Conservation (phyloP, 345 rosid species). For the Citrus sinensis region DNA sequence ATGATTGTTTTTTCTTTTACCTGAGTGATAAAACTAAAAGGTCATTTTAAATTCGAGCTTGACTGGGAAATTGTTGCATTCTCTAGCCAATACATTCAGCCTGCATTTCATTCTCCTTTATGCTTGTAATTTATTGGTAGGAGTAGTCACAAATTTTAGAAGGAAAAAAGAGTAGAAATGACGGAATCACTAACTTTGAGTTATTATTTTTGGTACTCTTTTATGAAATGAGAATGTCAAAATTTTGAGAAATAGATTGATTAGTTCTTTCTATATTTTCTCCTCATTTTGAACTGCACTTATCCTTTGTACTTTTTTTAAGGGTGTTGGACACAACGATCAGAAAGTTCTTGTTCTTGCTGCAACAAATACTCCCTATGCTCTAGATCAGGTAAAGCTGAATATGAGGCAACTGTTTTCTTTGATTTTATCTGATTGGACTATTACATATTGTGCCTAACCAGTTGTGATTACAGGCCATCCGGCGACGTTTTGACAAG, state of each 20-base stretch:
- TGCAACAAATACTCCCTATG: constrained; percentile 92
- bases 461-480: constrained; percentile 57
- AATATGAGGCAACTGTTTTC: constrained; percentile 1
- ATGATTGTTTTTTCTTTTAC: no score
- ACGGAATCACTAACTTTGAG: neutral
- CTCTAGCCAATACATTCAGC: neutral
- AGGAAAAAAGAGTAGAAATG: neutral
- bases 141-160: neutral
- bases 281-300: neutral
- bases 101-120: neutral
- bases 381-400: constrained; percentile 73
- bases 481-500: constrained; percentile 92
- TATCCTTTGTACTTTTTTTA: constrained; percentile 14
- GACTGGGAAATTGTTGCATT: neutral
- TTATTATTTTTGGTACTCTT: neutral
- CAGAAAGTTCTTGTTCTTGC: constrained; percentile 95
- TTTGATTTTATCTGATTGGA: constrained; percentile 3
- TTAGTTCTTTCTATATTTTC: neutral
- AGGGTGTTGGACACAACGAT: constrained; percentile 93
- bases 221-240: neutral
- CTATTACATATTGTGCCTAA: constrained; percentile 21
- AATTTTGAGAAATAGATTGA: neutral
- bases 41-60: neutral
- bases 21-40: neutral
- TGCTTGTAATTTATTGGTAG: neutral